Percentiles rank a stretch among this genome's conserved stretches.
phyloP scores from a whole-genome alignment of 2,329 filamentous ascomycete species.

The Chrysoporthe austroafricana region DNA sequence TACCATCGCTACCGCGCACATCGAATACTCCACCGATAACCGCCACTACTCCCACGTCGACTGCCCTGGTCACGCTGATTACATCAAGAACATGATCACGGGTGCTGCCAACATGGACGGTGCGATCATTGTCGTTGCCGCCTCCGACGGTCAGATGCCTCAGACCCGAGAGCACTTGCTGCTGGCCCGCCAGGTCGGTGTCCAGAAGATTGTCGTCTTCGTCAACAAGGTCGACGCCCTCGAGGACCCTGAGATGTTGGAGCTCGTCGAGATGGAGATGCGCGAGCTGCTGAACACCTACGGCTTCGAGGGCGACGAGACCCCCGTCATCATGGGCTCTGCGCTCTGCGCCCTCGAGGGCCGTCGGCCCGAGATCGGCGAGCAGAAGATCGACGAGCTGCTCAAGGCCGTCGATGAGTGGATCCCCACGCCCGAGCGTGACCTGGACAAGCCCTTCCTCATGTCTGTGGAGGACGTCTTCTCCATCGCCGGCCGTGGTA shows the following conservation, averaged over 20 bases:
- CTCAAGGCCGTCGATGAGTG: slow-evolving; percentile 87
- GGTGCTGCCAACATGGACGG: slow-evolving; percentile 99
- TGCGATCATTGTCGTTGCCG: slow-evolving; percentile 97
- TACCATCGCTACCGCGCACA: slow-evolving; percentile 97
- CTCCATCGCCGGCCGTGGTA: slow-evolving; percentile 91
- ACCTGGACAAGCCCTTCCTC: slow-evolving; percentile 97
- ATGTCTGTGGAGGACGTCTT: slow-evolving; percentile 97
- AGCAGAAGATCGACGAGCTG: slow-evolving; percentile 87
- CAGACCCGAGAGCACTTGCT: slow-evolving; percentile 98
- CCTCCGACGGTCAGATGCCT: slow-evolving; percentile 98
- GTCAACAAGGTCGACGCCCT: slow-evolving; percentile 99
- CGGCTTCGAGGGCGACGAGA: slow-evolving; percentile 97
- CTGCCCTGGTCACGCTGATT: slow-evolving; percentile 99
- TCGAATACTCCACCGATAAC: slow-evolving; percentile 93
- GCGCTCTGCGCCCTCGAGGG: slow-evolving; percentile 92
- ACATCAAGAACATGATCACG: slow-evolving; percentile 99
- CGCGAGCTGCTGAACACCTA: slow-evolving; percentile 91
- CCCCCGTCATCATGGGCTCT: slow-evolving; percentile 95
- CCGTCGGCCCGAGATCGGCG: slow-evolving; percentile 85
- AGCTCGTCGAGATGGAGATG: slow-evolving; percentile 99
- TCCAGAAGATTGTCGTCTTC: slow-evolving; percentile 97
- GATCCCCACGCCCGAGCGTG: slow-evolving; percentile 94
- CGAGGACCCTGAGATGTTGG: slow-evolving; percentile 98
- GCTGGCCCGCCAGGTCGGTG: slow-evolving; percentile 96
- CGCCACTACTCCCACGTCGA: slow-evolving; percentile 99